phyloP scores from a whole-genome alignment of 2,329 filamentous ascomycete species.

The Epicoccum sorghinum region DNA sequence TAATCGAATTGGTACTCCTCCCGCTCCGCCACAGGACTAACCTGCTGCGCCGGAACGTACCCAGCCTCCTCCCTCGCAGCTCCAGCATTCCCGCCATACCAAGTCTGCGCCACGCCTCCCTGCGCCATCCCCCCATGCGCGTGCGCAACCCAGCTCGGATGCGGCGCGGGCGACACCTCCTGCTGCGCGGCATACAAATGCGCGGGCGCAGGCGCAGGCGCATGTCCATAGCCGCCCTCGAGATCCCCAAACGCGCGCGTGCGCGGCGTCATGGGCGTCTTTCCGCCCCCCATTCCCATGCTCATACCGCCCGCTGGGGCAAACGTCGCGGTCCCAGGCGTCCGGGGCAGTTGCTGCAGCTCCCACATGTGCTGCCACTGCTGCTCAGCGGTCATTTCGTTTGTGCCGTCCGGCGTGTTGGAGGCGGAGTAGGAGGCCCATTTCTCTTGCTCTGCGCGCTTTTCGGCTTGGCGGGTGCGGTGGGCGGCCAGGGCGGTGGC shows the following conservation, averaged over 20 bases:
- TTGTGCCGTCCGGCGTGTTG: slow-evolving; percentile 31
- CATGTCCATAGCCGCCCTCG: slow-evolving; percentile 20
- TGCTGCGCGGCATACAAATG: too few species aligned
- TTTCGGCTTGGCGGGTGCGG: slow-evolving; percentile 35
- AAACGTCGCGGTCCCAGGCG: slow-evolving; percentile 34
- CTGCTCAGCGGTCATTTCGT: slow-evolving; percentile 45
- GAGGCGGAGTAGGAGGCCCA: slow-evolving; percentile 20
- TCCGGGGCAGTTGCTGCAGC: slow-evolving; percentile 46
- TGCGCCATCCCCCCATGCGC: slow-evolving; percentile 7
- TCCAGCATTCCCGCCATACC: slow-evolving; percentile 3
- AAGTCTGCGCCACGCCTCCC: neutral
- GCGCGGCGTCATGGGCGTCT: slow-evolving; percentile 42
- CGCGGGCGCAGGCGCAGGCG: neutral
- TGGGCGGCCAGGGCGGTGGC: slow-evolving; percentile 29
- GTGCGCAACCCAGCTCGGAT: slow-evolving; percentile 13
- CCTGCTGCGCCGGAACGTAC: slow-evolving; percentile 18
- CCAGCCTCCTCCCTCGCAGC: slow-evolving; percentile 17
- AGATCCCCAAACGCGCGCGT: slow-evolving; percentile 42
- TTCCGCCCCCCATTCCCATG: neutral
- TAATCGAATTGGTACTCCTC: slow-evolving; percentile 29
- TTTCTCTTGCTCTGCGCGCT: slow-evolving; percentile 46
- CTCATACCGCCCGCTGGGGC: too few species aligned
- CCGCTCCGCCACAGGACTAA: slow-evolving; percentile 27
- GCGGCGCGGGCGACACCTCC: neutral
- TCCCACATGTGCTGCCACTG: slow-evolving; percentile 53